phyloP scores from a whole-genome alignment of 306 rosid genomes.

The Gastrolobium bilobum region DNA sequence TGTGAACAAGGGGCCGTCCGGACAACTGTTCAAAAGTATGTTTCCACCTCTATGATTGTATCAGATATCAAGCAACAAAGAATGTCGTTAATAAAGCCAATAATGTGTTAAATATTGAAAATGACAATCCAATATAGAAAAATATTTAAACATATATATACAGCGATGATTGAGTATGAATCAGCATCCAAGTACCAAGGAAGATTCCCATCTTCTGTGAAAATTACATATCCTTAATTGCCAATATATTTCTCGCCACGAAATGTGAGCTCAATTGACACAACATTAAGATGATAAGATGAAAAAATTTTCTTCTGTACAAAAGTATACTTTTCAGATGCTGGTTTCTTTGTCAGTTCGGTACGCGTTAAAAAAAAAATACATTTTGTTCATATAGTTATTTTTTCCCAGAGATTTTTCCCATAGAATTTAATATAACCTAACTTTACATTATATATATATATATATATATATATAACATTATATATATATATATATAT shows the following conservation, averaged over 20 bases:
- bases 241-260: background rate
- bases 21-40: background rate
- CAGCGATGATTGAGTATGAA: slow-evolving; percentile 23
- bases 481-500: no score
- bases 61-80: slow-evolving; percentile 15
- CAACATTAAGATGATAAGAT: background rate
- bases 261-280: background rate
- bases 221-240: background rate
- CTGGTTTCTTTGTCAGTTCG: background rate
- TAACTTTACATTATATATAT: no score
- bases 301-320: no score
- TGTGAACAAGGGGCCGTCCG: background rate
- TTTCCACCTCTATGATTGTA: slow-evolving; percentile 10
- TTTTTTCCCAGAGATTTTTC: no score
- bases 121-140: background rate
- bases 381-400: background rate
- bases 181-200: slow-evolving; percentile 31
- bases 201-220: slow-evolving; percentile 18
- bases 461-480: no score
- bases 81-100: background rate
- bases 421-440: no score
- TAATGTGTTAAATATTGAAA: slow-evolving; percentile 15
- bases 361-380: background rate
- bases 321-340: background rate
- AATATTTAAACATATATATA: background rate